Conservation (phyloP, 257 asterid species). For the Fraxinus anomala region DNA sequence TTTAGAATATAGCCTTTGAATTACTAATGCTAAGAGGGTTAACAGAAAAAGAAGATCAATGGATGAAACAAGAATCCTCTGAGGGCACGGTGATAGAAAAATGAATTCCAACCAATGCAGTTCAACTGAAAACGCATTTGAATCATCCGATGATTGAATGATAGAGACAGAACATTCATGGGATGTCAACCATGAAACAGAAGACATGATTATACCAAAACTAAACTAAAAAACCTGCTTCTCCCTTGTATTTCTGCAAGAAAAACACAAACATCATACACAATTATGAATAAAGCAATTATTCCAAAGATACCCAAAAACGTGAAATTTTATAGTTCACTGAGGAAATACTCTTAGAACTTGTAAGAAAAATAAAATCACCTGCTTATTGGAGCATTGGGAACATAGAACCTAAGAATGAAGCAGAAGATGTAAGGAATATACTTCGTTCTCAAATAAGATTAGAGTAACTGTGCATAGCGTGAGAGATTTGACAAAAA, state of each 20-base stretch:
- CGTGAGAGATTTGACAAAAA: not conserved
- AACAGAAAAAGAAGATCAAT: constrained; percentile 44
- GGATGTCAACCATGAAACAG: constrained; percentile 44
- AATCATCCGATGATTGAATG: constrained; percentile 29
- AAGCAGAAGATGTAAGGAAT: not conserved
- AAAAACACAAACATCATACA: not conserved
- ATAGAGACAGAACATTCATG: constrained; percentile 46
- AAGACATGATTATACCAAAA: constrained; percentile 31
- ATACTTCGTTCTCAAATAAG: not conserved
- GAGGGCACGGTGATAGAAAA: constrained; percentile 58
- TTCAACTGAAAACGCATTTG: constrained; percentile 23
- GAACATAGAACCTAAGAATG: not conserved
- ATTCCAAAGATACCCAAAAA: no score
- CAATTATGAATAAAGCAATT: not conserved
- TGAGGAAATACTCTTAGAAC: not conserved
- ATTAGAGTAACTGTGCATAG: no score
- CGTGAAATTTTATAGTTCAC: no score
- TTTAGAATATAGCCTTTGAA: constrained; percentile 35
- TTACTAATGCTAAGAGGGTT: constrained; percentile 26
- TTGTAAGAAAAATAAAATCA: not conserved
- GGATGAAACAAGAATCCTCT: constrained; percentile 45
- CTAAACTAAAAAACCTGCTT: constrained; percentile 1
- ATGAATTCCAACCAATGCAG: constrained; percentile 43
- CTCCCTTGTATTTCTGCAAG: constrained; percentile 20
- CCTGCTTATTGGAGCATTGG: not conserved